Percentiles rank a stretch among this genome's conserved stretches.
Evolutionary conservation across 108 stramenopile species (phyloP).

Genomic region (Cyclostephanos invisitatus): DNA sequence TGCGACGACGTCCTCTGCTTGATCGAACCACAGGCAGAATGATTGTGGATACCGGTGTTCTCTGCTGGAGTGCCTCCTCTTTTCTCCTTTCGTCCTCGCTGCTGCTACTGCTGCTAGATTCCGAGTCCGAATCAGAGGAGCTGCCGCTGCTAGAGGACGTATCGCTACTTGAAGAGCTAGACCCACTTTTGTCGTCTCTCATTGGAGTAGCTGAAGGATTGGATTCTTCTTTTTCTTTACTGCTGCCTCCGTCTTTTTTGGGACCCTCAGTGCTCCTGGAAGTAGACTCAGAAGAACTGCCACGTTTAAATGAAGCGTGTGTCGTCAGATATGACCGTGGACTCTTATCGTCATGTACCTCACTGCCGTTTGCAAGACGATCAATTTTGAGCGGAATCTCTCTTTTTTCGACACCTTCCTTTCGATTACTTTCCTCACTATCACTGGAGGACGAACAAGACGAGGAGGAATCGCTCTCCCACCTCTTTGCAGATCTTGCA

Average conservation of each 20-base stretch:
- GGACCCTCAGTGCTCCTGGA: not conserved
- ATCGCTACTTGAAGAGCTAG: constrained; percentile 16
- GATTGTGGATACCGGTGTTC: not conserved
- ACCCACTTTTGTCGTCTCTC: not conserved
- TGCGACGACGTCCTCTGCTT: constrained; percentile 25
- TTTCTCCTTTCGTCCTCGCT: constrained; percentile 6
- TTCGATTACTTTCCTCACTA: constrained; percentile 13
- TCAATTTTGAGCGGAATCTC: not conserved
- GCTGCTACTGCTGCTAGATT: constrained; percentile 4
- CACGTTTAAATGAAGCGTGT: not conserved
- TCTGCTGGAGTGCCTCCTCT: not conserved
- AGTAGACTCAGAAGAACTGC: not conserved
- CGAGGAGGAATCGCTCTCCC: constrained; percentile 4
- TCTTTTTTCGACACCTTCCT: not conserved
- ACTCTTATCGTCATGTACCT: not conserved
- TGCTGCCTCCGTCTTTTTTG: not conserved
- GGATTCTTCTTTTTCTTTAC: not conserved
- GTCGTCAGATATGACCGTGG: not conserved
- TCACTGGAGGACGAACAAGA: constrained; percentile 16
- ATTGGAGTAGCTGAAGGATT: not conserved
- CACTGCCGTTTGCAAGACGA: not conserved
- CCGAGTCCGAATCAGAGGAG: constrained; percentile 14
- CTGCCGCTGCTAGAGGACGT: constrained; percentile 12
- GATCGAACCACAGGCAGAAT: constrained; percentile 2
- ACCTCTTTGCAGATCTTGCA: not conserved